A percentile compares a stretch with the other conserved stretches of the same genome.
Evolutionary conservation across 768 basidiomycete species (phyloP).

Genomic region (Pleurotus tuoliensis): DNA sequence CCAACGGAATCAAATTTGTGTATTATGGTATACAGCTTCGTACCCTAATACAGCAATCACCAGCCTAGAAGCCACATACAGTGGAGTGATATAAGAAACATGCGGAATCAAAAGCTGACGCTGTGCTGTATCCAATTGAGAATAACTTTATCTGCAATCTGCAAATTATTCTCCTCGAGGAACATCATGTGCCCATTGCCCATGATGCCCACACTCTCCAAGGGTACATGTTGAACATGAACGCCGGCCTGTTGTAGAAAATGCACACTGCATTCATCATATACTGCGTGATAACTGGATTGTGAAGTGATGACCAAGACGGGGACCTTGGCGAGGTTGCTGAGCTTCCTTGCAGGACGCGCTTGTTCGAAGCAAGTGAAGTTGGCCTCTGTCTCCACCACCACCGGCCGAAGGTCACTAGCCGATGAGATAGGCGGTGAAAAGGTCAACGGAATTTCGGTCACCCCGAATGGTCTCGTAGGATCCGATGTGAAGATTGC

Average conservation of each 20-base stretch:
- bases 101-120: not conserved
- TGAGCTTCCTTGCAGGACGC: slow-evolving; percentile 35
- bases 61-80: no score
- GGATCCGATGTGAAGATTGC: slow-evolving; percentile 31
- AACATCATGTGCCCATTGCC: slow-evolving; percentile 59
- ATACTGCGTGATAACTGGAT: slow-evolving; percentile 45
- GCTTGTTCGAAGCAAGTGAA: slow-evolving; percentile 41
- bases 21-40: no score
- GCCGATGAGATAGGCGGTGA: slow-evolving; percentile 37
- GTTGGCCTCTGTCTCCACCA: slow-evolving; percentile 22
- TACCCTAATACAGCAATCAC: no score
- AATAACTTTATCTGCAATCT: slow-evolving; percentile 38
- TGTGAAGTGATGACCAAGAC: slow-evolving; percentile 47
- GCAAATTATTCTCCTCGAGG: slow-evolving; percentile 46
- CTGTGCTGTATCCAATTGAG: slow-evolving; percentile 31
- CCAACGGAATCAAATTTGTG: no score
- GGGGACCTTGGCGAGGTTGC: slow-evolving; percentile 39
- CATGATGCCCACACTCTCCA: slow-evolving; percentile 40
- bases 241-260: slow-evolving; percentile 44
- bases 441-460: slow-evolving; percentile 42
- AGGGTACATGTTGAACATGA: slow-evolving; percentile 33
- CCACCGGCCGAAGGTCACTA: slow-evolving; percentile 27
- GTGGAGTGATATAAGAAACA: no score
- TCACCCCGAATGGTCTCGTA: slow-evolving; percentile 44
- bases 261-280: slow-evolving; percentile 40